phyloP scores from a whole-genome alignment of 495 filamentous ascomycete genomes.

The Xylona heveae region DNA sequence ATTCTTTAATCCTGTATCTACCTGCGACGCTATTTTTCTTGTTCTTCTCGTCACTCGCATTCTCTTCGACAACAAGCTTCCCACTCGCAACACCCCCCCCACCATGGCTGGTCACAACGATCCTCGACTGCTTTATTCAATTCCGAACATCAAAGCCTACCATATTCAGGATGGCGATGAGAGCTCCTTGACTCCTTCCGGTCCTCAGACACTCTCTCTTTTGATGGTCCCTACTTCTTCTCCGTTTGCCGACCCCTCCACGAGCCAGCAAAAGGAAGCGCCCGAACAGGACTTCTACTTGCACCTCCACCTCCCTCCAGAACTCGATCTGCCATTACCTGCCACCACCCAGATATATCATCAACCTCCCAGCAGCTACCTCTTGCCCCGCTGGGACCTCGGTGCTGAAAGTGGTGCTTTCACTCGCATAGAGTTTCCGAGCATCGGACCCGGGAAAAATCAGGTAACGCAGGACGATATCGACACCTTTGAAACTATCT shows the following conservation, averaged over 20 bases:
- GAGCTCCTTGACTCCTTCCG: constrained; percentile 57
- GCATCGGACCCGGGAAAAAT: constrained; percentile 35
- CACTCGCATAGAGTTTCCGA: constrained; percentile 73
- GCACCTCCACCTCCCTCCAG: constrained; percentile 80
- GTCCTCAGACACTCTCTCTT: constrained; percentile 72
- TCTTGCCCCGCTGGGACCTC: constrained; percentile 84
- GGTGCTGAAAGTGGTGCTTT: constrained; percentile 75
- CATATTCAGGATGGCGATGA: constrained; percentile 79
- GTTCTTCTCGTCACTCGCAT: too few species aligned
- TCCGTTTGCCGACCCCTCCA: constrained; percentile 37
- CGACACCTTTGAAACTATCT: constrained; percentile 89
- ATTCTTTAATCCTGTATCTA: too few species aligned
- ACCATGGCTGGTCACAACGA: constrained; percentile 32
- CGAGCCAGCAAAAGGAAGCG: constrained; percentile 29
- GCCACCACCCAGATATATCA: constrained; percentile 92
- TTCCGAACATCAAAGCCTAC: constrained; percentile 66
- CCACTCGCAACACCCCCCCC: neutral
- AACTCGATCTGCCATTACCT: constrained; percentile 74
- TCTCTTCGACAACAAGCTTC: neutral
- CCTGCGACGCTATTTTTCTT: too few species aligned
- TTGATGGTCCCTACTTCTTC: constrained; percentile 83
- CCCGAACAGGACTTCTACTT: constrained; percentile 89
- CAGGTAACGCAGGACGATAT: constrained; percentile 72
- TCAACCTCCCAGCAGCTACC: constrained; percentile 68
- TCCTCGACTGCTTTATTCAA: constrained; percentile 62